Base-by-base conservation (phyloP, 2,329 filamentous ascomycete genomes). In the Diaporthe citri region DNA sequence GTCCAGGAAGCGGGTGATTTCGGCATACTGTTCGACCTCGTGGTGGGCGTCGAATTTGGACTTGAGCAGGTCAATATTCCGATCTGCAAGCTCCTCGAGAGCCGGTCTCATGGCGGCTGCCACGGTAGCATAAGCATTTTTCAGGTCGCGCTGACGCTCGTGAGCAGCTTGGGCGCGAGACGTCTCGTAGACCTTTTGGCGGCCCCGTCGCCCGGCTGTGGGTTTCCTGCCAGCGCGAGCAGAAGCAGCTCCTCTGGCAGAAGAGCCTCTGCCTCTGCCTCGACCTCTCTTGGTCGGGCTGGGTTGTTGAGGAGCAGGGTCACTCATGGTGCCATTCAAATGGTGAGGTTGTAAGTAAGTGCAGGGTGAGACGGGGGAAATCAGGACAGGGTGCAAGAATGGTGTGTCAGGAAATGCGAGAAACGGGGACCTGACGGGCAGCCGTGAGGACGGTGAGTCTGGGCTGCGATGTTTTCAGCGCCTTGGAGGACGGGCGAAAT, bases 81-180 rank as follows among this genome's bases (percentile, higher is more conserved):
- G 87, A 71, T 90, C 89, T 25, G 91, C 91, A 28, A 95, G 86
- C 80, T 94, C 92, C 75, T 91, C 90, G 20, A 94, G 85, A 13
- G 91, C 88, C 22, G 90, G 89, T 82, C 93, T 94, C 78, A 93
- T 83, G 41, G 89, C 87, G 78, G 90, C 88, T 75, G 90, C 88
- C 70, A 94, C 88, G 74, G 88, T 85, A n/a, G 90, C 88, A 82
- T 90, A 94, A 34, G 87, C 87, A 73, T 90, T 90, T 82, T 93
- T 93, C 79, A 94, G 86, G 78, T 93, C 89, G 78, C 92, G 88
- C 80, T 92, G 90, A 72, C 93, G 91, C 81, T 91, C 90, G 77
- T 90, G 89, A 74, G 88, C 87, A 69, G 89, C 89, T 80, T 91
- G 90, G 71, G 88, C 87, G 77, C 86, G 87, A 76, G 86, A 83